These are phyloP conservation scores for Cryphonectria nitschkei DNA, from an alignment of 2,329 filamentous ascomycete genomes.

Conservation along the genomic window DNA sequence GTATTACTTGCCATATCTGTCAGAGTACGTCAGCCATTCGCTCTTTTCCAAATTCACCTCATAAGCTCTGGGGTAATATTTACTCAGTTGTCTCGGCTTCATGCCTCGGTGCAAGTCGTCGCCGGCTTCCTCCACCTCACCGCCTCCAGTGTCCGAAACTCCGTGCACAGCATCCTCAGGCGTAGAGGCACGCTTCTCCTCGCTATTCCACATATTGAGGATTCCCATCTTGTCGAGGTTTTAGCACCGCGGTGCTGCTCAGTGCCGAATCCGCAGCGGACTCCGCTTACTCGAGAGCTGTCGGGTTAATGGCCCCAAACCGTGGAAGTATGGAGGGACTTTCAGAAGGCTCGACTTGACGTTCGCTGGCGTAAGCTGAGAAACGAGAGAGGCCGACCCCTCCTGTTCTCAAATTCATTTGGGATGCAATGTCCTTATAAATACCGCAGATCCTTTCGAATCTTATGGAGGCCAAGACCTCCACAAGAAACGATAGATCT, in stretches of 20 bases:
- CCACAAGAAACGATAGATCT: neutral
- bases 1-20: slow-evolving; percentile 26
- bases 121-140: slow-evolving; percentile 17
- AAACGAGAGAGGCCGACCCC: neutral
- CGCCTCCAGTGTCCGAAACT: slow-evolving; percentile 9
- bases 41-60: too few relatives aligned
- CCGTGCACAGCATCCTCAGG: slow-evolving; percentile 12
- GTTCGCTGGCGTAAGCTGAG: neutral
- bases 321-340: neutral
- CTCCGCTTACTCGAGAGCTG: neutral
- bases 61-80: neutral
- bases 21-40: neutral
- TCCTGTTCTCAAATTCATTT: neutral
- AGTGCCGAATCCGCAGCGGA: neutral
- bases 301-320: neutral
- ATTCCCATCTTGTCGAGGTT: slow-evolving; percentile 14
- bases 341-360: neutral
- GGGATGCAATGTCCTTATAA: neutral
- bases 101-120: slow-evolving; percentile 27
- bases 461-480: neutral
- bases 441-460: neutral
- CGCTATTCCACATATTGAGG: slow-evolving; percentile 22
- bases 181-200: slow-evolving; percentile 25
- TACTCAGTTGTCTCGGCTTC: slow-evolving; percentile 27
- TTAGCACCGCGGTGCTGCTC: neutral